phyloP scores from a whole-genome alignment of 1,139 yeast genomes.

The Saccharomycopsis hybrid region DNA sequence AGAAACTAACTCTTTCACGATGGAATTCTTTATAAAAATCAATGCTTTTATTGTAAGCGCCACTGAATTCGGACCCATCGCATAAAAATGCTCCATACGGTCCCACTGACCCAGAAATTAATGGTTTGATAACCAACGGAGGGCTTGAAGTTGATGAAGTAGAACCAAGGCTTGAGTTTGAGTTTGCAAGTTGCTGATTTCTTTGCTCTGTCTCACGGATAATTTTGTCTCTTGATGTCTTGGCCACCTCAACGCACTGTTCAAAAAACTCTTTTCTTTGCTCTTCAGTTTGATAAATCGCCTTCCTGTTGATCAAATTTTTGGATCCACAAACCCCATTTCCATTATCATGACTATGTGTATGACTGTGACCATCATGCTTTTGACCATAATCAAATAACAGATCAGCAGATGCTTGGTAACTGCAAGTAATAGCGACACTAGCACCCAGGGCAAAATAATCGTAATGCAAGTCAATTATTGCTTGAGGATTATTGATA shows the following conservation, averaged over 20 bases:
- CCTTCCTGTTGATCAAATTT: background rate
- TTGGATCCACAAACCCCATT: too few relatives aligned
- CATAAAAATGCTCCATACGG: slow-evolving; percentile 66
- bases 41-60: slow-evolving; percentile 40
- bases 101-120: slow-evolving; percentile 58
- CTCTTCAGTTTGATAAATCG: slow-evolving; percentile 8
- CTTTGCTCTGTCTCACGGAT: background rate
- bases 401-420: slow-evolving; percentile 48
- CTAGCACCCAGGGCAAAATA: slow-evolving; percentile 53
- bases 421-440: slow-evolving; percentile 51
- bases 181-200: background rate
- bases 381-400: slow-evolving; percentile 30
- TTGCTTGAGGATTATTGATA: slow-evolving; percentile 38
- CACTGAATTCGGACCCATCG: slow-evolving; percentile 65
- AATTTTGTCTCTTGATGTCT: slow-evolving; percentile 29
- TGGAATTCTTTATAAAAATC: slow-evolving; percentile 42
- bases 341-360: too few relatives aligned
- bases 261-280: slow-evolving; percentile 23
- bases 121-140: slow-evolving; percentile 9
- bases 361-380: background rate
- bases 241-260: slow-evolving; percentile 29
- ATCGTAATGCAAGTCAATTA: slow-evolving; percentile 44
- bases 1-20: slow-evolving; percentile 37
- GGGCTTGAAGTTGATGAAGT: slow-evolving; percentile 4
- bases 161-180: background rate